Conservation (phyloP, 345 rosid genomes). For the Sisymbrium irio region DNA sequence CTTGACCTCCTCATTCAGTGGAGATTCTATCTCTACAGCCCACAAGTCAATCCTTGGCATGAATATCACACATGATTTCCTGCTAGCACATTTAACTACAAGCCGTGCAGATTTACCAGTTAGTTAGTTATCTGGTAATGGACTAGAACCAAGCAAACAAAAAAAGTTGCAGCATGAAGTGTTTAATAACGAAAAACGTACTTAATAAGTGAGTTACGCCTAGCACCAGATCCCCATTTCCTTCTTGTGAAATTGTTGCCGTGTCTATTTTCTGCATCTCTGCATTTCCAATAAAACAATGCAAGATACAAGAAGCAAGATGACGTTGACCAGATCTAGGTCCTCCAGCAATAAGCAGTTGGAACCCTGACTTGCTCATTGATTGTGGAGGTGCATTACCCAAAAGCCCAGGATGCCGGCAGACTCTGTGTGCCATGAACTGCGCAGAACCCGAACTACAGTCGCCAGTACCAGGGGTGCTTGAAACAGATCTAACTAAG, state of each 20-base stretch:
- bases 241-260: conserved; percentile 91
- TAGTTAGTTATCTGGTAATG: conserved; percentile 9
- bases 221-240: conserved; percentile 79
- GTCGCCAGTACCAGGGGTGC: conserved; percentile 37
- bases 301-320: conserved; percentile 89
- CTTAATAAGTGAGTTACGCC: conserved; percentile 81
- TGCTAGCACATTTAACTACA: conserved; percentile 85
- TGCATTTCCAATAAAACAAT: conserved; percentile 71
- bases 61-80: conserved; percentile 60
- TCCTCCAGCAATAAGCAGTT: conserved; percentile 72
- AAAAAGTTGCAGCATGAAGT: neutral
- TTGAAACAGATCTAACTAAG: conserved; percentile 42
- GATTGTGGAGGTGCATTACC: conserved; percentile 41
- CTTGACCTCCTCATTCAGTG: conserved; percentile 21
- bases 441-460: conserved; percentile 34
- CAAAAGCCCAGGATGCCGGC: conserved; percentile 29
- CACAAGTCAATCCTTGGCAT: conserved; percentile 97
- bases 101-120: conserved; percentile 34
- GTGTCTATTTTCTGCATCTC: conserved; percentile 90
- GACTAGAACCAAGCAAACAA: conserved; percentile 1
- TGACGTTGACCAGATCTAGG: conserved; percentile 90
- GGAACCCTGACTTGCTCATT: conserved; percentile 60
- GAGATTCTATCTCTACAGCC: conserved; percentile 58
- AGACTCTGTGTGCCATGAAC: conserved; percentile 32
- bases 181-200: conserved; percentile 38